Evolutionary conservation across 768 basidiomycete species (phyloP).

Genomic region (Hygrophoropsis aurantiaca): DNA sequence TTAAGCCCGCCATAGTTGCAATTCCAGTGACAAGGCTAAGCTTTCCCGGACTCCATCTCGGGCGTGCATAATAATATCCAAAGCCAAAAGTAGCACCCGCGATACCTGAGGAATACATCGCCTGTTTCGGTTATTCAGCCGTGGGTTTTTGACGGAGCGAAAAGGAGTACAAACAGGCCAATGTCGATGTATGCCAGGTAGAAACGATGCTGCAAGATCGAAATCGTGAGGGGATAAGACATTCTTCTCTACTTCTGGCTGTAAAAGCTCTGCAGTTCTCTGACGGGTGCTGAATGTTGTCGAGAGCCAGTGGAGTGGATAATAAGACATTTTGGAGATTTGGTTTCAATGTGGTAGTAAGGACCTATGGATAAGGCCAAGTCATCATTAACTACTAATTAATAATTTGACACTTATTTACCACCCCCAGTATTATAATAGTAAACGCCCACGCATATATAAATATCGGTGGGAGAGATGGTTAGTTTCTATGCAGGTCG

Average conservation of each 20-base stretch:
- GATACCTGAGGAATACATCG: conserved; percentile 19
- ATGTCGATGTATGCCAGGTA: conserved; percentile 48
- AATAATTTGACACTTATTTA: too few relatives aligned
- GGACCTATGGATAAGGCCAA: too few relatives aligned
- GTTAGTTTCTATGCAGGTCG: too few relatives aligned
- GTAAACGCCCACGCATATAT: too few relatives aligned
- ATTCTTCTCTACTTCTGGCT: conserved; percentile 28
- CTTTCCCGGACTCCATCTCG: conserved; percentile 26
- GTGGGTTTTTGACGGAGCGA: conserved; percentile 2
- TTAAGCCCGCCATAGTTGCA: conserved; percentile 26
- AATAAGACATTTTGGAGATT: conserved; percentile 21
- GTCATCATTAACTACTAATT: too few relatives aligned
- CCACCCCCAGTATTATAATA: too few relatives aligned
- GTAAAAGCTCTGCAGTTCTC: conserved; percentile 27
- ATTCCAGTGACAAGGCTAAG: conserved; percentile 20
- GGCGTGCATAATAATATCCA: conserved; percentile 23
- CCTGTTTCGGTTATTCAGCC: conserved; percentile 10
- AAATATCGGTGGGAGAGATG: too few relatives aligned
- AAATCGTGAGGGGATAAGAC: conserved; percentile 47
- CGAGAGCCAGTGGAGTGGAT: conserved; percentile 38
- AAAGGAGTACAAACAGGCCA: conserved; percentile 37
- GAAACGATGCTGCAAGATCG: conserved; percentile 51
- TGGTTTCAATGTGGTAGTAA: too few relatives aligned
- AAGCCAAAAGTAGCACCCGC: conserved; percentile 25
- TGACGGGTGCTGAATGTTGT: conserved; percentile 45